phyloP scores from a whole-genome alignment of 345 rosid genomes.

The Lepidium didymum region DNA sequence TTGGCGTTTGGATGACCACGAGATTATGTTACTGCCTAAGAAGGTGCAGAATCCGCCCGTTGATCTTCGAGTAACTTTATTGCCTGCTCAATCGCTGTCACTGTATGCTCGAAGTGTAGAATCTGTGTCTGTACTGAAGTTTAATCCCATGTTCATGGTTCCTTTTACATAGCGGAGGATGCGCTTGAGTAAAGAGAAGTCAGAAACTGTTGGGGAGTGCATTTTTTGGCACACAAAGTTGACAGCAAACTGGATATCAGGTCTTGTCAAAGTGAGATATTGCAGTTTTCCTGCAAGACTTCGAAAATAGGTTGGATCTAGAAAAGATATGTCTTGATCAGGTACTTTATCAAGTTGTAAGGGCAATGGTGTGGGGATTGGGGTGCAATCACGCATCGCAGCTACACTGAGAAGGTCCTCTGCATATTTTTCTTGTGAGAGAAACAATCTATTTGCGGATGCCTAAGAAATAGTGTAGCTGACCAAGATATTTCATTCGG shows the following conservation, averaged over 20 bases:
- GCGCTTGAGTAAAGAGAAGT: neutral
- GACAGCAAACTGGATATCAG: neutral
- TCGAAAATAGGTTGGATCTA: neutral
- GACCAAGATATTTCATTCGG: neutral
- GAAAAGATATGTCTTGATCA: neutral
- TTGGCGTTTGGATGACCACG: too few species aligned
- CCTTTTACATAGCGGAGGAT: neutral
- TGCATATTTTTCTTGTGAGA: neutral
- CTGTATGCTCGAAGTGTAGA: neutral
- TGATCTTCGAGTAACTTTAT: too few species aligned
- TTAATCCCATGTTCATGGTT: neutral
- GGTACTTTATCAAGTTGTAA: too few species aligned
- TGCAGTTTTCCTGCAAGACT: neutral
- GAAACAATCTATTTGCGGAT: neutral
- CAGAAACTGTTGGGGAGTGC: too few species aligned
- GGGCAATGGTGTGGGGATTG: neutral
- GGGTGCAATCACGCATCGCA: neutral
- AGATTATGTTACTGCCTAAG: too few species aligned
- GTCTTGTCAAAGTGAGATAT: neutral
- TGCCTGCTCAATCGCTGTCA: neutral
- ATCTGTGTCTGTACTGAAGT: neutral
- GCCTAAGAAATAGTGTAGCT: neutral
- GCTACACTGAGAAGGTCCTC: neutral
- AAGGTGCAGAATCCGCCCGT: too few species aligned
- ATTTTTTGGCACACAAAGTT: neutral